A percentile compares a stretch with the other conserved stretches of the same genome.
These are phyloP conservation scores for Podaxis mareebaensis DNA, from an alignment of 768 basidiomycete genomes.

Conservation along the genomic window DNA sequence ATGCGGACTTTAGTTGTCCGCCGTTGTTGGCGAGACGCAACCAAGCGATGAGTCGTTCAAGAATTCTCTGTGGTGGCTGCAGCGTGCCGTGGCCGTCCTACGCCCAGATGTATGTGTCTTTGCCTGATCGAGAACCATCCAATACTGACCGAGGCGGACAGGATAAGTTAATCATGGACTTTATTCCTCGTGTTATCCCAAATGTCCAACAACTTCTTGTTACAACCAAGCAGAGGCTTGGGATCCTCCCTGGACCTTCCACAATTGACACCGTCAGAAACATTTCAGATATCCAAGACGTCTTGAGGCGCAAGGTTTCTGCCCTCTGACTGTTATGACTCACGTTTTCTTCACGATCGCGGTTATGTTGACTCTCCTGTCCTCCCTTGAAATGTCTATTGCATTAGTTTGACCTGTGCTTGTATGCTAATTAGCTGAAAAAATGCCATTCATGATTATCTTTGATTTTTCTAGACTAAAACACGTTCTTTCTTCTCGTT, in stretches of 20 bases:
- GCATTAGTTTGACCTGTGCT: conserved; percentile 12
- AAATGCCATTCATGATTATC: conserved; percentile 7
- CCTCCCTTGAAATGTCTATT: background rate
- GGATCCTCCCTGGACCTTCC: conserved; percentile 71
- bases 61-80: conserved; percentile 84
- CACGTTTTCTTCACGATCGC: background rate
- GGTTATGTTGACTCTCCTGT: conserved; percentile 12
- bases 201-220: conserved; percentile 76
- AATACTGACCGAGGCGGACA: conserved; percentile 24
- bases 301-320: conserved; percentile 52
- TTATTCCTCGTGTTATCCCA: conserved; percentile 78
- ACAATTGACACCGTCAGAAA: conserved; percentile 68
- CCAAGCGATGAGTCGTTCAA: conserved; percentile 83
- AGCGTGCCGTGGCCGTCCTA: conserved; percentile 68
- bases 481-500: too few relatives aligned
- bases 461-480: background rate
- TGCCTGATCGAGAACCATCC: conserved; percentile 5
- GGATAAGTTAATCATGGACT: conserved; percentile 83
- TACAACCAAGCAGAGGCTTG: conserved; percentile 77
- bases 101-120: conserved; percentile 62
- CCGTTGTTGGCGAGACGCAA: conserved; percentile 71
- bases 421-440: conserved; percentile 8
- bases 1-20: conserved; percentile 56
- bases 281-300: conserved; percentile 76
- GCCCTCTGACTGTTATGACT: conserved; percentile 13